A percentile compares a stretch with the other conserved stretches of the same genome.
phyloP scores from a whole-genome alignment of 1,139 yeast species.

The Geotrichum fermentans region DNA sequence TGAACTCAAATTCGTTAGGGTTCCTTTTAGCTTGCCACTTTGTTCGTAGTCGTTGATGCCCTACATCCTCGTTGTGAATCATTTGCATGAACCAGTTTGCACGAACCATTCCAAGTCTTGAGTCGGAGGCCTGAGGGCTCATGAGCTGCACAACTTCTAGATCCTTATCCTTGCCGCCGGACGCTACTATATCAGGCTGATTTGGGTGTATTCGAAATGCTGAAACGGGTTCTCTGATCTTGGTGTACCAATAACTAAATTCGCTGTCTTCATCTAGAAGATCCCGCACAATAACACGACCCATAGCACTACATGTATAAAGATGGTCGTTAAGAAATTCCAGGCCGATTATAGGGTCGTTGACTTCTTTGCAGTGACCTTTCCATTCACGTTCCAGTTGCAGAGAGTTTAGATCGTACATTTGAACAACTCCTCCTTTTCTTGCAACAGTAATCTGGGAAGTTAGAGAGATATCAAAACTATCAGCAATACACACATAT shows the following conservation, averaged over 20 bases:
- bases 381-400: slow-evolving; percentile 38
- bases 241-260: slow-evolving; percentile 20
- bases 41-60: slow-evolving; percentile 17
- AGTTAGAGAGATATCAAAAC: slow-evolving; percentile 1
- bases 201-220: slow-evolving; percentile 38
- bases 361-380: slow-evolving; percentile 29
- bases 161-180: slow-evolving; percentile 47
- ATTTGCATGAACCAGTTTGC: slow-evolving; percentile 13
- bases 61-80: slow-evolving; percentile 2
- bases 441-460: slow-evolving; percentile 34
- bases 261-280: slow-evolving; percentile 37
- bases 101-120: slow-evolving; percentile 7
- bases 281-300: slow-evolving; percentile 45
- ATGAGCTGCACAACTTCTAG: slow-evolving; percentile 33
- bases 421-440: slow-evolving; percentile 35
- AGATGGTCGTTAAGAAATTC: slow-evolving; percentile 36
- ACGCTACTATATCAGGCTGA: slow-evolving; percentile 35
- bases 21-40: slow-evolving; percentile 33
- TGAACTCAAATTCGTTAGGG: slow-evolving; percentile 25
- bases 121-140: slow-evolving; percentile 6
- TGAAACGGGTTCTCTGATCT: slow-evolving; percentile 40
- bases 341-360: slow-evolving; percentile 38
- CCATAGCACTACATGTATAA: slow-evolving; percentile 45
- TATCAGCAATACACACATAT: slow-evolving; percentile 24
- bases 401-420: slow-evolving; percentile 31